These are phyloP conservation scores for Komagataella pseudopastoris DNA, from an alignment of 805 yeast species.

Conservation along the genomic window DNA sequence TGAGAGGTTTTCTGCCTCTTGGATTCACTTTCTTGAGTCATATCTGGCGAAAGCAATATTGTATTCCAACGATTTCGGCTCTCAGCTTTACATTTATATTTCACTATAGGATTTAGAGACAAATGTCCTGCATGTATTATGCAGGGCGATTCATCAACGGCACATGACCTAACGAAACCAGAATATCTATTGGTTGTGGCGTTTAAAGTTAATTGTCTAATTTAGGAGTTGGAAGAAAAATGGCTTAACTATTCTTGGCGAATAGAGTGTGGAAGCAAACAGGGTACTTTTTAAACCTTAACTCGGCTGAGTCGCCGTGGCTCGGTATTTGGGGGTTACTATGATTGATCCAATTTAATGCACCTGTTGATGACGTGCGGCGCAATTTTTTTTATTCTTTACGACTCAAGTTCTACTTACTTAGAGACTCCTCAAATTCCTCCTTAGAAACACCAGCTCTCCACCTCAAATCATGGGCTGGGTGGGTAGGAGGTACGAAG, in stretches of 20 bases:
- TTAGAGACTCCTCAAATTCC: not conserved
- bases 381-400: not conserved
- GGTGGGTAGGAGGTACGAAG: constrained; percentile 6
- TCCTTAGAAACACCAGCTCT: constrained; percentile 1
- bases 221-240: not conserved
- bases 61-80: not conserved
- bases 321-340: not conserved
- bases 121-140: not conserved
- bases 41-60: not conserved
- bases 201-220: not conserved
- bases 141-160: not conserved
- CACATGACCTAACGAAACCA: not conserved
- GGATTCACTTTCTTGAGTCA: not conserved
- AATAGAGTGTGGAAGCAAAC: not conserved
- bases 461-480: constrained; percentile 6
- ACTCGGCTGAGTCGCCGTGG: not conserved
- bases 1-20: not conserved
- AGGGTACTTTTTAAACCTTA: too few species aligned
- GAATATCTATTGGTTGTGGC: not conserved
- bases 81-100: not conserved
- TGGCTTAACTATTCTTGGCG: not conserved
- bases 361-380: not conserved
- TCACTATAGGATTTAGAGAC: not conserved
- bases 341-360: not conserved
- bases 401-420: not conserved